Conservation (phyloP, 768 basidiomycete species). For the Naematelia encephala region DNA sequence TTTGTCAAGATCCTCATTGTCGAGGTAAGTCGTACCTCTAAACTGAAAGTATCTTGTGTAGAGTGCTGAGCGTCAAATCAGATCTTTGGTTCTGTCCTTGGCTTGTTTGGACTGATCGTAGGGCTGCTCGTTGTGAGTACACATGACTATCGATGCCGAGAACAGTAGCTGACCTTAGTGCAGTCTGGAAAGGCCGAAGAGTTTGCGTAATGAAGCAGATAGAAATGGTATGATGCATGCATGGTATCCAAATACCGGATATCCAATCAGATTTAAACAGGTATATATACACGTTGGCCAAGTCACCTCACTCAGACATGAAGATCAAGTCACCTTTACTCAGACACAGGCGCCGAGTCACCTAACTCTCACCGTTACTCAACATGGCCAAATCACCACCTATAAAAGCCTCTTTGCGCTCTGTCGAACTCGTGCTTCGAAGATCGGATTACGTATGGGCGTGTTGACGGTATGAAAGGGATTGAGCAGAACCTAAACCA, state of each 20-base stretch:
- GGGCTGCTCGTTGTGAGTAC: constrained; percentile 71
- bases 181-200: constrained; percentile 52
- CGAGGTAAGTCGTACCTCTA: constrained; percentile 75
- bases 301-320: too few species aligned
- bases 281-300: too few species aligned
- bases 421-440: constrained; percentile 77
- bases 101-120: constrained; percentile 87
- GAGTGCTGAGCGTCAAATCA: too few species aligned
- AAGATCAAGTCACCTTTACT: too few species aligned
- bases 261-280: too few species aligned
- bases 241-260: constrained; percentile 4
- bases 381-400: too few species aligned
- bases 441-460: constrained; percentile 70
- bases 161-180: neutral
- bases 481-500: constrained; percentile 71
- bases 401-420: constrained; percentile 79
- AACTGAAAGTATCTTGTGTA: too few species aligned
- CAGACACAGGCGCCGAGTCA: too few species aligned
- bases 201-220: constrained; percentile 37
- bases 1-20: constrained; percentile 97
- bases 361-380: too few species aligned
- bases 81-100: constrained; percentile 63
- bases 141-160: neutral
- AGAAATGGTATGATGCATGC: constrained; percentile 9
- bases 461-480: constrained; percentile 95